Percentiles rank a stretch among this genome's conserved stretches.
These are phyloP conservation scores for Gynandropsis gynandra DNA, from an alignment of 345 rosid species.

Conservation along the genomic window DNA sequence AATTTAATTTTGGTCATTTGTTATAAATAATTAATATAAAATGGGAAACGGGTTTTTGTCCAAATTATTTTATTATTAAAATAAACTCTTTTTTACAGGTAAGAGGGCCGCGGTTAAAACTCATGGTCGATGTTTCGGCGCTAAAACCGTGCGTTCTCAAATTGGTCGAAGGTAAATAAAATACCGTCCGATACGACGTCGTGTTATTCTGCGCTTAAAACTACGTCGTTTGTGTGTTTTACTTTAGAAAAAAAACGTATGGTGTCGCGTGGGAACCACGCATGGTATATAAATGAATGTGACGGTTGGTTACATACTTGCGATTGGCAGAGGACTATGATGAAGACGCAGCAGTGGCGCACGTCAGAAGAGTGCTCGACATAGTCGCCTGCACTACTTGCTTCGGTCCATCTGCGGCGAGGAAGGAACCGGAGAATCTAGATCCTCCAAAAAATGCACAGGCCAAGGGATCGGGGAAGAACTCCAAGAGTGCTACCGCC, in stretches of 20 bases:
- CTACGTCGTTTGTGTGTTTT: neutral
- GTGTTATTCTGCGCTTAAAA: neutral
- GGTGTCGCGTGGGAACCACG: neutral
- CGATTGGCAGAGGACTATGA: slow-evolving; percentile 65
- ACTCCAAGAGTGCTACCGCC: slow-evolving; percentile 32
- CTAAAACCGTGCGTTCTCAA: slow-evolving; percentile 75
- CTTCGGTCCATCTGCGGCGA: slow-evolving; percentile 52
- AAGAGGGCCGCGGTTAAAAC: slow-evolving; percentile 64
- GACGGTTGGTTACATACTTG: neutral
- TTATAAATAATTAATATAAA: too few species aligned
- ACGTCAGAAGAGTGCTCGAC: slow-evolving; percentile 86
- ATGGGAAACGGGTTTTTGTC: too few species aligned
- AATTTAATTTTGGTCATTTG: neutral
- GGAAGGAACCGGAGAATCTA: slow-evolving; percentile 37
- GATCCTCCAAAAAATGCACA: slow-evolving; percentile 41
- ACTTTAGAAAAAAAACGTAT: neutral
- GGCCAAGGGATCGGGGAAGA: slow-evolving; percentile 32
- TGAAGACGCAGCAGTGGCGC: slow-evolving; percentile 77
- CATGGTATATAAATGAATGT: neutral
- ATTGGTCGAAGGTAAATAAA: slow-evolving; percentile 50
- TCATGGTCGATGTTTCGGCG: slow-evolving; percentile 68
- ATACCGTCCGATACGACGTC: slow-evolving; percentile 14
- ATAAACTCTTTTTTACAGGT: slow-evolving; percentile 31
- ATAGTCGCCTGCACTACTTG: slow-evolving; percentile 77
- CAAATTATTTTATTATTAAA: neutral